These are phyloP conservation scores for Paramecium tetraurelia DNA, from an alignment of 73 alveolate genomes.

Conservation along the genomic window DNA sequence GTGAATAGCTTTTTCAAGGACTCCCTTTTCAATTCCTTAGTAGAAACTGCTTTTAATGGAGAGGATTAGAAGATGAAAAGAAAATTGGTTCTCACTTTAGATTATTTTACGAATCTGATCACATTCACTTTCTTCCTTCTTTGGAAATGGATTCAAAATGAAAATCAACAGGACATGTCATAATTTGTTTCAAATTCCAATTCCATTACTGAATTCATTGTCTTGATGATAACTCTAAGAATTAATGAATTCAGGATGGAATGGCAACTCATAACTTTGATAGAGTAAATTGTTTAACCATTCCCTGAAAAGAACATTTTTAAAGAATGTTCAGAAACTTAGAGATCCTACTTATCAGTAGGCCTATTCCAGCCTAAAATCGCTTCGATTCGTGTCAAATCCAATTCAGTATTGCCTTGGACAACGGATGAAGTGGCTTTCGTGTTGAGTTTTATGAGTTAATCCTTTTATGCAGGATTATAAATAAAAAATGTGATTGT, in stretches of 20 bases:
- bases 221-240: background rate
- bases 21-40: background rate
- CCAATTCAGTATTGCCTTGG: background rate
- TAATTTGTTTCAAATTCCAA: background rate
- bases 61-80: background rate
- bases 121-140: slow-evolving; percentile 5
- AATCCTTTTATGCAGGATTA: slow-evolving; percentile 18
- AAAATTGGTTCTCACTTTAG: background rate
- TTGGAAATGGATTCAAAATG: slow-evolving; percentile 44
- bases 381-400: background rate
- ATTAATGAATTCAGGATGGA: slow-evolving; percentile 3
- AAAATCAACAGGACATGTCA: background rate
- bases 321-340: background rate
- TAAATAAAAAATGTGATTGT: background rate
- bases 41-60: background rate
- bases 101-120: background rate
- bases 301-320: background rate
- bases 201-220: background rate
- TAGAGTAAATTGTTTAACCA: background rate
- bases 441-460: background rate
- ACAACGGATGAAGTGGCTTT: background rate
- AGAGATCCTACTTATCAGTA: background rate
- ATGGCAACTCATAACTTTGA: background rate
- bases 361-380: background rate
- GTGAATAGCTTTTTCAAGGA: background rate